Percentiles rank a stretch among this genome's conserved stretches.
These are phyloP conservation scores for Pseudogymnoascus sp. DNA, from an alignment of 2,329 filamentous ascomycete genomes.

Conservation along the genomic window DNA sequence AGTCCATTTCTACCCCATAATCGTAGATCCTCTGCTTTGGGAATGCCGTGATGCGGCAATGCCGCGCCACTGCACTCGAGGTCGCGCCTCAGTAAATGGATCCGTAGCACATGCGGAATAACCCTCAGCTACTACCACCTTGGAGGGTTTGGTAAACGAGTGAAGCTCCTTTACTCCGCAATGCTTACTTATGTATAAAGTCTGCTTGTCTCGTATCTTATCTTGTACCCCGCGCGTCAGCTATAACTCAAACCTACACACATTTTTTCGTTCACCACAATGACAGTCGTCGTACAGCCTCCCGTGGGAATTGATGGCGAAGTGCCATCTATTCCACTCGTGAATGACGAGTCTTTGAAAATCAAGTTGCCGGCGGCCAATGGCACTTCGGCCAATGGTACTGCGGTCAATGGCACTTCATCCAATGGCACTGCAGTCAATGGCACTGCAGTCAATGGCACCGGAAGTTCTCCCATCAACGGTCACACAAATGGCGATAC, in stretches of 20 bases:
- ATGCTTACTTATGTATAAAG: not conserved
- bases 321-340: not conserved
- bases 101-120: not conserved
- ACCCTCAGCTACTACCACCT: not conserved
- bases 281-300: not conserved
- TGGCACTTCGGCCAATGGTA: not conserved
- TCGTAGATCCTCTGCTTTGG: not conserved
- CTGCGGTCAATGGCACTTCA: not conserved
- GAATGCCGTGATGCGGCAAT: not conserved
- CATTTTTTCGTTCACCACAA: not conserved
- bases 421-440: too few species aligned
- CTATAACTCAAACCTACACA: not conserved
- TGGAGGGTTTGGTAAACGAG: not conserved
- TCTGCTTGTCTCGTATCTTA: slow-evolving; percentile 1
- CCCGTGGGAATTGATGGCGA: not conserved
- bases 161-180: not conserved
- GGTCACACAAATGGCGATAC: not conserved
- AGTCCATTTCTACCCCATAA: not conserved
- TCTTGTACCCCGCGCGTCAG: not conserved
- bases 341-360: not conserved
- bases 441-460: not conserved
- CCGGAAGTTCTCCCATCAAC: not conserved
- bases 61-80: not conserved
- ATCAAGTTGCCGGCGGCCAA: not conserved
- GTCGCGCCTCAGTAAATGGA: not conserved